Conservation (phyloP, 768 basidiomycete genomes). For the Filobasidium floriforme region DNA sequence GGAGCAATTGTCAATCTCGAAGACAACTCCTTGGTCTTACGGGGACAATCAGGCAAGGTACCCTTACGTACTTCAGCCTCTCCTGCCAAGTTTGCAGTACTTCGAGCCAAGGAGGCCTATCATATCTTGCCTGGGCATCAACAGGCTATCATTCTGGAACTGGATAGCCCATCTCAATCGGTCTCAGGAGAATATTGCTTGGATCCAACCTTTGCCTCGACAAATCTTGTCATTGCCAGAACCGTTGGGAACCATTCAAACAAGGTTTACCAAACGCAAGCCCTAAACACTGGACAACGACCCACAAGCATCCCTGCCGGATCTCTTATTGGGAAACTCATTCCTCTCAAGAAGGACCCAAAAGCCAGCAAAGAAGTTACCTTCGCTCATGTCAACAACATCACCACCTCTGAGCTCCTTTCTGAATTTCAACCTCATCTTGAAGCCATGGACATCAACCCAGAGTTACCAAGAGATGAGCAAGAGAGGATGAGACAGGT, state of each 20-base stretch:
- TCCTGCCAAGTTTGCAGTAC: too few relatives aligned
- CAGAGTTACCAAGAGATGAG: too few relatives aligned
- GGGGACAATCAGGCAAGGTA: too few relatives aligned
- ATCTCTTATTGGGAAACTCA: neutral
- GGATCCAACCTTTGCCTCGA: neutral
- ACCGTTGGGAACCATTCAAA: neutral
- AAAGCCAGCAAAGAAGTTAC: neutral
- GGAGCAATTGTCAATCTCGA: too few relatives aligned
- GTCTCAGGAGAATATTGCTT: neutral
- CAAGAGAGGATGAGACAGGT: neutral
- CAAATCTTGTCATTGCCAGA: neutral
- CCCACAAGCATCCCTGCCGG: neutral
- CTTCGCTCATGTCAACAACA: neutral
- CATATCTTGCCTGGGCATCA: too few relatives aligned
- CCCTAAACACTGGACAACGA: neutral
- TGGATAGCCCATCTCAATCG: too few relatives aligned
- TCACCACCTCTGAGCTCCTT: neutral
- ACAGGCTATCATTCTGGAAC: too few relatives aligned
- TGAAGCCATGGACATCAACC: too few relatives aligned
- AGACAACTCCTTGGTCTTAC: too few relatives aligned
- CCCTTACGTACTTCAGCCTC: too few relatives aligned
- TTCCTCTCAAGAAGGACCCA: neutral
- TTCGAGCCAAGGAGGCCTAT: too few relatives aligned
- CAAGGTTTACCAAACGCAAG: neutral
- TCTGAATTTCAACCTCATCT: too few relatives aligned